Conservation (phyloP, 495 filamentous ascomycete species). For the Neurospora cerealis region DNA sequence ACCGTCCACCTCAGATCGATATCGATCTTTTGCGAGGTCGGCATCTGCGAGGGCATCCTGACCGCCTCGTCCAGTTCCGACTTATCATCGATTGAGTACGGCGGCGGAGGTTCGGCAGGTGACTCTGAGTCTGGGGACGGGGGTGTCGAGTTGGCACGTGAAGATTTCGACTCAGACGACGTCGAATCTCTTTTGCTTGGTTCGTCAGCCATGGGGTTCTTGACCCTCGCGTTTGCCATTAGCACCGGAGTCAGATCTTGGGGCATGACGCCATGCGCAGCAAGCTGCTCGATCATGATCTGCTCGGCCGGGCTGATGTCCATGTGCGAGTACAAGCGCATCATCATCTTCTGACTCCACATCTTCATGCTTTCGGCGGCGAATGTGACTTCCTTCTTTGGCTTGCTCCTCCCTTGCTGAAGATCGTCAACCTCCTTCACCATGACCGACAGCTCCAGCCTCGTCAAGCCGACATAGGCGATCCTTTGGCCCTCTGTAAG, state of each 20-base stretch:
- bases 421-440: slow-evolving; percentile 51
- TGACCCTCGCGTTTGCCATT: slow-evolving; percentile 88
- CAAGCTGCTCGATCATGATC: slow-evolving; percentile 97
- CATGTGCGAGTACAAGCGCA: slow-evolving; percentile 89
- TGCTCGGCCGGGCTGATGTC: slow-evolving; percentile 86
- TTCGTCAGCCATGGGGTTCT: slow-evolving; percentile 71
- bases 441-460: slow-evolving; percentile 72
- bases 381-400: slow-evolving; percentile 58
- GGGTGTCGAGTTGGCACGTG: slow-evolving; percentile 13
- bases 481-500: slow-evolving; percentile 93
- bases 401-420: slow-evolving; percentile 36
- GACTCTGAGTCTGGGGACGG: slow-evolving; percentile 23
- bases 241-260: slow-evolving; percentile 72
- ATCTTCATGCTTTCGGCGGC: slow-evolving; percentile 74
- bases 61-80: slow-evolving; percentile 61
- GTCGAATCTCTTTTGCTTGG: slow-evolving; percentile 2
- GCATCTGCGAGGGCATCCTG: slow-evolving; percentile 69
- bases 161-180: slow-evolving; percentile 7
- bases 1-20: slow-evolving; percentile 97
- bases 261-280: slow-evolving; percentile 81
- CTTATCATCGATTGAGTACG: slow-evolving; percentile 60
- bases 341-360: slow-evolving; percentile 98
- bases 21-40: slow-evolving; percentile 71
- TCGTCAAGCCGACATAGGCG: slow-evolving; percentile 85
- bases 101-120: slow-evolving; percentile 49